phyloP scores from a whole-genome alignment of 305 asterid genomes.

The Ilex paraguariensis region DNA sequence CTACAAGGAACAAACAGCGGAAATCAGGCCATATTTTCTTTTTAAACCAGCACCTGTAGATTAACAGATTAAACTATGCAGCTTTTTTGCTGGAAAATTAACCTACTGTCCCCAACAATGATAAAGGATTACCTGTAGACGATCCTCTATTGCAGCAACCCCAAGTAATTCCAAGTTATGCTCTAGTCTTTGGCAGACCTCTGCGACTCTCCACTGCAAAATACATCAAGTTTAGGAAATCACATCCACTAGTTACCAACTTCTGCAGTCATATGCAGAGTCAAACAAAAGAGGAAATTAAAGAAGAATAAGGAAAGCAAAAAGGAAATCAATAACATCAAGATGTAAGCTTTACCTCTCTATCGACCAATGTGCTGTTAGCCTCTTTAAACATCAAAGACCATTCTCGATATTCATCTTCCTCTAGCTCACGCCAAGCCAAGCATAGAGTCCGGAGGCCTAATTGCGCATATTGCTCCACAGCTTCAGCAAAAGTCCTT shows the following conservation, averaged over 20 bases:
- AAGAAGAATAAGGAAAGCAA: slow-evolving; percentile 5
- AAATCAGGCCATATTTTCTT: no score
- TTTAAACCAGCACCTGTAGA: no score
- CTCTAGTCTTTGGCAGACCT: slow-evolving; percentile 93
- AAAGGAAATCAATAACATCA: slow-evolving; percentile 11
- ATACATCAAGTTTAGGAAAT: slow-evolving; percentile 2
- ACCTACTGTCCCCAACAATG: not conserved
- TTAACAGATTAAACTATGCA: no score
- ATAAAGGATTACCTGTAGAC: slow-evolving; percentile 66
- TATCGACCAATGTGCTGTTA: slow-evolving; percentile 81
- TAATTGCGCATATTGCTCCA: slow-evolving; percentile 86
- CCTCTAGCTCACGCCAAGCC: slow-evolving; percentile 86
- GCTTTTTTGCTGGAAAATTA: not conserved
- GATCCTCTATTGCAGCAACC: slow-evolving; percentile 97
- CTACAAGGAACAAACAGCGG: no score
- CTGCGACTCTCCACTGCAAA: slow-evolving; percentile 92
- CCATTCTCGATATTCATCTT: slow-evolving; percentile 85
- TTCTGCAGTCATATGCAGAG: not conserved
- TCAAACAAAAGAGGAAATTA: not conserved
- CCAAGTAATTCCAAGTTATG: slow-evolving; percentile 84
- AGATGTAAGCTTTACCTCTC: slow-evolving; percentile 60
- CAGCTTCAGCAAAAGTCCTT: slow-evolving; percentile 76
- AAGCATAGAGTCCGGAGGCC: slow-evolving; percentile 94
- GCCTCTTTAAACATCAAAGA: slow-evolving; percentile 88
- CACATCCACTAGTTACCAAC: not conserved